phyloP scores from a whole-genome alignment of 768 basidiomycete genomes.

The Tricholoma sp. region DNA sequence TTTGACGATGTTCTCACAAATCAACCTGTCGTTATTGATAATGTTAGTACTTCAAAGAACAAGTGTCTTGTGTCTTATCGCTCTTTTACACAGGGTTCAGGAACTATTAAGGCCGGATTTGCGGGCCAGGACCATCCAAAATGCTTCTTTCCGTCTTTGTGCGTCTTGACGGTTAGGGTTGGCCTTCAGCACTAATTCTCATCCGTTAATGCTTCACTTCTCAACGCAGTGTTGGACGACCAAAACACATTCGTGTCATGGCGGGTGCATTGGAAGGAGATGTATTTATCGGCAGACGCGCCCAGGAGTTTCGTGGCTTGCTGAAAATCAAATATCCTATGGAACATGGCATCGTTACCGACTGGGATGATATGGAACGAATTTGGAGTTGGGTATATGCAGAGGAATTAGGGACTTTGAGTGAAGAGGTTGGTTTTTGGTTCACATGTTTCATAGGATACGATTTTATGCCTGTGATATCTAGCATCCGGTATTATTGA shows the following conservation, averaged over 20 bases:
- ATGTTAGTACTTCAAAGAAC: slow-evolving; percentile 44
- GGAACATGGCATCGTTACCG: slow-evolving; percentile 97
- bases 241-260: slow-evolving; percentile 98
- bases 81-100: slow-evolving; percentile 72
- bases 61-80: slow-evolving; percentile 14
- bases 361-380: slow-evolving; percentile 99
- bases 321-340: slow-evolving; percentile 99
- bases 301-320: slow-evolving; percentile 93
- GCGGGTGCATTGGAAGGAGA: slow-evolving; percentile 96
- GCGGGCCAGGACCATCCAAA: slow-evolving; percentile 99
- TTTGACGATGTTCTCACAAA: slow-evolving; percentile 95
- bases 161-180: slow-evolving; percentile 44
- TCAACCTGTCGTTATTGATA: slow-evolving; percentile 98
- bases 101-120: slow-evolving; percentile 98
- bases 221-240: slow-evolving; percentile 76
- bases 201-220: slow-evolving; percentile 19
- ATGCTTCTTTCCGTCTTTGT: slow-evolving; percentile 99
- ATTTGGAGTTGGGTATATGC: slow-evolving; percentile 99
- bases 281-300: slow-evolving; percentile 90
- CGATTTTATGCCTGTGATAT: slow-evolving; percentile 10
- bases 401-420: slow-evolving; percentile 90
- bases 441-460: slow-evolving; percentile 11
- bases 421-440: slow-evolving; percentile 77
- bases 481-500: slow-evolving; percentile 95
- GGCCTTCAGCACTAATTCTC: slow-evolving; percentile 18